Percentiles rank a stretch among this genome's conserved stretches.
Conservation (phyloP, 306 rosid species). For the Rosa lucieae region DNA sequence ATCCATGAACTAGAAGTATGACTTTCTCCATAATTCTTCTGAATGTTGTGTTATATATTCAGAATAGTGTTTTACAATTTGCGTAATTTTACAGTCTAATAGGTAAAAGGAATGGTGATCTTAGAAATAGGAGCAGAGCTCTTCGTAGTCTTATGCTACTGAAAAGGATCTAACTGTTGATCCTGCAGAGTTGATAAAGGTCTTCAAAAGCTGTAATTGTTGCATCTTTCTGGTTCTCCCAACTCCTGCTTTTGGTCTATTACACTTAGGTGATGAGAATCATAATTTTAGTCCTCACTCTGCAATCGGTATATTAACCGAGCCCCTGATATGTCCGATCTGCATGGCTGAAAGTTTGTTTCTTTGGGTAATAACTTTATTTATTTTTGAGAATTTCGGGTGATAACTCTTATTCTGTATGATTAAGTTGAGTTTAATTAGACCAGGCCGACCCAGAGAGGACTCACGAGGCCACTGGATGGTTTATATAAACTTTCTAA, state of each 20-base stretch:
- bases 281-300: not conserved
- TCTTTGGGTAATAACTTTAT: not conserved
- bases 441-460: not conserved
- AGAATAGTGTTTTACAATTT: not conserved
- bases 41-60: conserved; percentile 9
- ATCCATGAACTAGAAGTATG: conserved; percentile 88
- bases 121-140: not conserved
- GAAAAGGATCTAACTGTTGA: not conserved
- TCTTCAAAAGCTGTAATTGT: not conserved
- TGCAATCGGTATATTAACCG: not conserved
- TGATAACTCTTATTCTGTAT: not conserved
- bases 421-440: not conserved
- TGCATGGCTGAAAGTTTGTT: not conserved
- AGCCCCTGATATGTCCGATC: not conserved
- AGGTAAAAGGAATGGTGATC: not conserved
- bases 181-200: not conserved
- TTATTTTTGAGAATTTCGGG: not conserved
- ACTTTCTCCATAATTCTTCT: not conserved
- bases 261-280: not conserved
- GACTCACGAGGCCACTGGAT: not conserved
- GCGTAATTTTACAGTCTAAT: not conserved
- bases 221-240: not conserved
- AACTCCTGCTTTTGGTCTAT: not conserved
- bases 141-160: not conserved
- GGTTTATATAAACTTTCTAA: not conserved